A percentile compares a stretch with the other conserved stretches of the same genome.
phyloP scores from a whole-genome alignment of 169 alveolate species.

The Theileria parva region DNA sequence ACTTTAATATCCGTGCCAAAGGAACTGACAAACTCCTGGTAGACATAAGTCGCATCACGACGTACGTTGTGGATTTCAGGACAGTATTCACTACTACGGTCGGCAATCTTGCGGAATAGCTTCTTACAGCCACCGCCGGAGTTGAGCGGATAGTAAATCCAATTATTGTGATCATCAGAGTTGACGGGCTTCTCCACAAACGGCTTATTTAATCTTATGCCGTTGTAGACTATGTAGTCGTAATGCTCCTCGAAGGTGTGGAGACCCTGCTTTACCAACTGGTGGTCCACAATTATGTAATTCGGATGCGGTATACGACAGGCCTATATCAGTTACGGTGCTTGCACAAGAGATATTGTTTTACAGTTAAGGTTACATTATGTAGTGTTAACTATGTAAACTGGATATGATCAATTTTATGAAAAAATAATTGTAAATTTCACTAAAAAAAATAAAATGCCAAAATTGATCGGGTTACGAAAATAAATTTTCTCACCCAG shows the following conservation, averaged over 20 bases:
- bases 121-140: constrained; percentile 94
- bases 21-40: constrained; percentile 92
- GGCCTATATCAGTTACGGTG: too few species aligned
- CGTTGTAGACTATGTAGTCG: constrained; percentile 89
- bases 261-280: constrained; percentile 78
- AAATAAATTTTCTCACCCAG: not conserved
- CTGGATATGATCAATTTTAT: constrained; percentile 33
- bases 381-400: constrained; percentile 16
- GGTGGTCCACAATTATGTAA: constrained; percentile 83
- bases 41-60: constrained; percentile 88
- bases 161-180: constrained; percentile 96
- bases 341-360: too few species aligned
- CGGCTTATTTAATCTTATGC: constrained; percentile 90
- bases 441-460: constrained; percentile 49
- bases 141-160: constrained; percentile 91
- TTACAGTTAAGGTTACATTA: too few species aligned
- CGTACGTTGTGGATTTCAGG: constrained; percentile 85
- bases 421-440: not conserved
- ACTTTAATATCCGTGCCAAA: constrained; percentile 98
- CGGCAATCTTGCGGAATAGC: constrained; percentile 83
- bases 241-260: constrained; percentile 85
- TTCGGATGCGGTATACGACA: constrained; percentile 87
- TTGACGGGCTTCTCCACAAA: constrained; percentile 95
- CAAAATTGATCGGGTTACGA: constrained; percentile 21
- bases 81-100: constrained; percentile 83